These are phyloP conservation scores for Phaffomyces opuntiae DNA, from an alignment of 805 yeast species.

Conservation along the genomic window DNA sequence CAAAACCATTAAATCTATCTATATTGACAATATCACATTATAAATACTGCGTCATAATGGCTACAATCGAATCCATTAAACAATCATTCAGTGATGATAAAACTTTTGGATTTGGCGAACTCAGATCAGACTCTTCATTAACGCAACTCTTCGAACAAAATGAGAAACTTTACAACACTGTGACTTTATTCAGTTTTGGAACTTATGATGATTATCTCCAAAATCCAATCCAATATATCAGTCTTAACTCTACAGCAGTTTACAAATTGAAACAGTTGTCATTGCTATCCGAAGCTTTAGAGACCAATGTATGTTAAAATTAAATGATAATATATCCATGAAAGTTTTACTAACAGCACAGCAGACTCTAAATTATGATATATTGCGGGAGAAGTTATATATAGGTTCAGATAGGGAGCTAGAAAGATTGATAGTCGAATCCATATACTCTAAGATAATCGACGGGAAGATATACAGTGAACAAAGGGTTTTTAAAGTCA, in stretches of 20 bases:
- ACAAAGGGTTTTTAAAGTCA: conserved; percentile 14
- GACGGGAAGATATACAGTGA: conserved; percentile 17
- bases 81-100: conserved; percentile 11
- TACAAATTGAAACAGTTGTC: conserved; percentile 18
- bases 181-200: conserved; percentile 23
- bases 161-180: conserved; percentile 12
- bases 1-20: too few species aligned
- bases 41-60: too few species aligned
- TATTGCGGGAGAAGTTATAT: conserved; percentile 8
- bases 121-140: conserved; percentile 8
- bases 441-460: conserved; percentile 11
- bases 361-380: conserved; percentile 8
- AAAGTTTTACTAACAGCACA: background rate
- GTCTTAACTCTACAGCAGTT: conserved; percentile 9
- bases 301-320: conserved; percentile 5
- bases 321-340: too few species aligned
- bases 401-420: conserved; percentile 8
- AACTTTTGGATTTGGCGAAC: conserved; percentile 21
- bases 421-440: conserved; percentile 18
- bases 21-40: too few species aligned
- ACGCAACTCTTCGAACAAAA: conserved; percentile 3
- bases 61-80: background rate
- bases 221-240: conserved; percentile 7
- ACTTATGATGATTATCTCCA: conserved; percentile 11
- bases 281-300: conserved; percentile 15